Evolutionary conservation across 1,284 basidiomycete genomes (phyloP).

Genomic region (Malassezia restricta): DNA sequence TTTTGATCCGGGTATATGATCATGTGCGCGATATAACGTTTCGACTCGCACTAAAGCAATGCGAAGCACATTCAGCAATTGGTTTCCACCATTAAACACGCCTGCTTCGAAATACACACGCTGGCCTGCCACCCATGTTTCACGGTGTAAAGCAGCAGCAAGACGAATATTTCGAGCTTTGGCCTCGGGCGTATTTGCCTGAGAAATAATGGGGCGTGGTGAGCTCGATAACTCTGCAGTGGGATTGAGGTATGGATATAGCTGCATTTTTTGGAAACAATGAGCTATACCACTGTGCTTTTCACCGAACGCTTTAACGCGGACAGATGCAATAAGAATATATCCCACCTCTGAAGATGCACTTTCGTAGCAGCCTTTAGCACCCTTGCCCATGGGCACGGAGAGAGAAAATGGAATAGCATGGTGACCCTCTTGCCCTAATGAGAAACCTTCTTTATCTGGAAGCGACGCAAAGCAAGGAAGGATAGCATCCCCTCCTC

Average conservation of each 20-base stretch:
- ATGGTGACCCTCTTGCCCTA: constrained; percentile 55
- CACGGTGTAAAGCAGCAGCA: constrained; percentile 61
- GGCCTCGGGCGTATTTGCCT: constrained; percentile 55
- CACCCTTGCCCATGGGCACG: constrained; percentile 57
- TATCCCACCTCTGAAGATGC: constrained; percentile 63
- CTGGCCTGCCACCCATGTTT: constrained; percentile 76
- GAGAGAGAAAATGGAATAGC: constrained; percentile 65
- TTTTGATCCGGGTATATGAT: constrained; percentile 28
- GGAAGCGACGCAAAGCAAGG: constrained; percentile 47
- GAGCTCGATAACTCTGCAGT: constrained; percentile 57
- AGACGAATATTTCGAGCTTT: constrained; percentile 58
- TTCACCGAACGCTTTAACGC: constrained; percentile 58
- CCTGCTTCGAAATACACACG: constrained; percentile 61
- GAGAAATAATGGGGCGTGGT: constrained; percentile 56
- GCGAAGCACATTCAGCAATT: constrained; percentile 5
- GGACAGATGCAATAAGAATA: constrained; percentile 70
- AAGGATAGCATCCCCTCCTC: constrained; percentile 50
- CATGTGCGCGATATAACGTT: constrained; percentile 5
- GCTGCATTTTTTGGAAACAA: constrained; percentile 72
- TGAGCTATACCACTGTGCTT: constrained; percentile 59
- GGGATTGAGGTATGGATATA: constrained; percentile 70
- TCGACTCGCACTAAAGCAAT: constrained; percentile 6
- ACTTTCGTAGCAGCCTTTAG: constrained; percentile 60
- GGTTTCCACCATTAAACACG: constrained; percentile 56
- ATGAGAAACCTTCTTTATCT: constrained; percentile 61